Conservation (phyloP, 805 yeast genomes). For the Ogataea degrootiae region DNA sequence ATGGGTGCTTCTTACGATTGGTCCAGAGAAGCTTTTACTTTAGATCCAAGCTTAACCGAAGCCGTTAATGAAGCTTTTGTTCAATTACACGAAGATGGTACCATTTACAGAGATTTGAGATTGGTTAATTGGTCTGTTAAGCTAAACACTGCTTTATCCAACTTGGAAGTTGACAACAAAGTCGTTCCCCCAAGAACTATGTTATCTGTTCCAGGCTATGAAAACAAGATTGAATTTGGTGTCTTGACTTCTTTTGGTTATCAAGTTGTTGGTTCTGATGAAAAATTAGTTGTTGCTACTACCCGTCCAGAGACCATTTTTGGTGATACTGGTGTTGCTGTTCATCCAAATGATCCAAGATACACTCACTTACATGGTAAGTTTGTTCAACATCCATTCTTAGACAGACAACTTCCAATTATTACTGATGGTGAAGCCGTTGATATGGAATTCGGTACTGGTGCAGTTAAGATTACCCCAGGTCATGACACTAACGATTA, state of each 20-base stretch:
- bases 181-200: constrained; percentile 78
- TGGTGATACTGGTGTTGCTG: constrained; percentile 98
- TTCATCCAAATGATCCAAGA: constrained; percentile 92
- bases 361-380: constrained; percentile 95
- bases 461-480: constrained; percentile 99
- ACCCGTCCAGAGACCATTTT: constrained; percentile 98
- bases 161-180: constrained; percentile 93
- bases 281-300: constrained; percentile 87
- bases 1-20: constrained; percentile 98
- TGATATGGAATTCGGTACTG: constrained; percentile 99
- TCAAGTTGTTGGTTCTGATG: constrained; percentile 79
- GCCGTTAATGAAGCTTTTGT: constrained; percentile 92
- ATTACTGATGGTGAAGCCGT: constrained; percentile 89
- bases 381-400: constrained; percentile 83
- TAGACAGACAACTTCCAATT: constrained; percentile 81
- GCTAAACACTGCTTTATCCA: constrained; percentile 91
- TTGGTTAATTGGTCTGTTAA: constrained; percentile 96
- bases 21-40: constrained; percentile 90
- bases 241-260: constrained; percentile 94
- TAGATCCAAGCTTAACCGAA: constrained; percentile 69
- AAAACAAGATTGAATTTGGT: constrained; percentile 90
- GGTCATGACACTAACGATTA: constrained; percentile 98
- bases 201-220: constrained; percentile 85
- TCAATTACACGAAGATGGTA: constrained; percentile 87
- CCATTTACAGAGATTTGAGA: constrained; percentile 88